Evolutionary conservation across 495 filamentous ascomycete species (phyloP).

Genomic region (Tricharina praecox): DNA sequence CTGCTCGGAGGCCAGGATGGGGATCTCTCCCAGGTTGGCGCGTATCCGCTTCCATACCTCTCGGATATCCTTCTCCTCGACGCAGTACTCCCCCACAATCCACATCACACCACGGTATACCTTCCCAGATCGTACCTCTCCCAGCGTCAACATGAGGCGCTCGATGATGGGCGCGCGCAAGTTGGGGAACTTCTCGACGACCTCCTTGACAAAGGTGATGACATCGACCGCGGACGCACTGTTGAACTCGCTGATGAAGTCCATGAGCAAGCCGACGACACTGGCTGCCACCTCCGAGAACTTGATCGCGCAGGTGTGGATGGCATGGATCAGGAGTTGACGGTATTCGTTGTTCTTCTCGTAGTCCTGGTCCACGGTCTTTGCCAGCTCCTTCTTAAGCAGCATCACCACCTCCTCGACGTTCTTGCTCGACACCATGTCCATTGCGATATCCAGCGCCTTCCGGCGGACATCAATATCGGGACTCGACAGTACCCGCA

Average conservation of each 20-base stretch:
- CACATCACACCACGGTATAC: conserved; percentile 92
- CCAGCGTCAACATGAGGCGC: conserved; percentile 75
- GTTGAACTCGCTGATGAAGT: conserved; percentile 97
- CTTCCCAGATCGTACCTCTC: conserved; percentile 89
- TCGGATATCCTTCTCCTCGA: conserved; percentile 83
- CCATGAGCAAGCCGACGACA: conserved; percentile 95
- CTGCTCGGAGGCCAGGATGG: conserved; percentile 90
- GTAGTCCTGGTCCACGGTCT: conserved; percentile 96
- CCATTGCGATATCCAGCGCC: conserved; percentile 74
- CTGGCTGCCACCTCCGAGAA: conserved; percentile 96
- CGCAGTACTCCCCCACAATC: conserved; percentile 94
- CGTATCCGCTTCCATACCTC: conserved; percentile 96
- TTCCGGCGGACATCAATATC: conserved; percentile 94
- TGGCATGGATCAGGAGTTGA: conserved; percentile 85
- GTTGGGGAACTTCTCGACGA: conserved; percentile 93
- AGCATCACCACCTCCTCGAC: conserved; percentile 94
- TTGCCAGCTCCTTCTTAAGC: conserved; percentile 90
- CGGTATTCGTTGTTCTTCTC: conserved; percentile 98
- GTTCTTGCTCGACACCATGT: conserved; percentile 98
- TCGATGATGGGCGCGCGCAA: conserved; percentile 72
- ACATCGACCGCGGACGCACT: conserved; percentile 93
- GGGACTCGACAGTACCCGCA: conserved; percentile 76
- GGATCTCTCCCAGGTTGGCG: conserved; percentile 87
- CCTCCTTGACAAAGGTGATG: conserved; percentile 96
- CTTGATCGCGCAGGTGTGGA: conserved; percentile 96